Conservation (phyloP, 176 grass and related monocot genomes). For the Coix lacrymajobi region DNA sequence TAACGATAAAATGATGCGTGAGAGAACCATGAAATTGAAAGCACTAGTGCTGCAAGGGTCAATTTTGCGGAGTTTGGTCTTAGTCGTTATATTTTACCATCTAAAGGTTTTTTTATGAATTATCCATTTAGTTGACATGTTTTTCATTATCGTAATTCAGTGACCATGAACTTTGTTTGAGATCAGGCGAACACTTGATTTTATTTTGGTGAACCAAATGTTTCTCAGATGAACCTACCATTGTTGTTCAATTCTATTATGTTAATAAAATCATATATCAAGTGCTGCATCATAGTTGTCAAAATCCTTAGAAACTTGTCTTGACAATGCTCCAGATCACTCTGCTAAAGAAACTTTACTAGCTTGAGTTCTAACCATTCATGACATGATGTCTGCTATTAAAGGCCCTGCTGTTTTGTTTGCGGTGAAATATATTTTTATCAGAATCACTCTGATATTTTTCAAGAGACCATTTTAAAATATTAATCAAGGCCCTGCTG, state of each 20-base stretch:
- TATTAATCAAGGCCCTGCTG: background rate
- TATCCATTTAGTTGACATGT: background rate
- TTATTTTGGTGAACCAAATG: conserved; percentile 13
- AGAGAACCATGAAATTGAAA: background rate
- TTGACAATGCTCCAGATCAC: background rate
- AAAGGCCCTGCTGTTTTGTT: background rate
- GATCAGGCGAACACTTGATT: background rate
- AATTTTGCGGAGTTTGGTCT: background rate
- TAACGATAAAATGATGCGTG: background rate
- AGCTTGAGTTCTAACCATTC: background rate
- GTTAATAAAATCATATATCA: background rate
- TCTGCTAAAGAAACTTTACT: background rate
- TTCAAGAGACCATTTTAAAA: background rate
- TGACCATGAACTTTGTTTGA: background rate
- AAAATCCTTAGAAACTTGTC: background rate
- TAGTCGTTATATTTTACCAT: conserved; percentile 10
- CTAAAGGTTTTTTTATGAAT: background rate
- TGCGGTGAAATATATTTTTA: background rate
- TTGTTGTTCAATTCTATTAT: background rate
- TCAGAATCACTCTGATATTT: background rate
- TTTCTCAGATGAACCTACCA: conserved; percentile 10
- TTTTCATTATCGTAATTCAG: background rate
- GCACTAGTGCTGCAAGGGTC: background rate
- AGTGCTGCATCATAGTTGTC: conserved; percentile 1
- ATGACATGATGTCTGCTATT: background rate